Conservation (phyloP, 2,329 filamentous ascomycete species). For the Venturiaceae sp. region DNA sequence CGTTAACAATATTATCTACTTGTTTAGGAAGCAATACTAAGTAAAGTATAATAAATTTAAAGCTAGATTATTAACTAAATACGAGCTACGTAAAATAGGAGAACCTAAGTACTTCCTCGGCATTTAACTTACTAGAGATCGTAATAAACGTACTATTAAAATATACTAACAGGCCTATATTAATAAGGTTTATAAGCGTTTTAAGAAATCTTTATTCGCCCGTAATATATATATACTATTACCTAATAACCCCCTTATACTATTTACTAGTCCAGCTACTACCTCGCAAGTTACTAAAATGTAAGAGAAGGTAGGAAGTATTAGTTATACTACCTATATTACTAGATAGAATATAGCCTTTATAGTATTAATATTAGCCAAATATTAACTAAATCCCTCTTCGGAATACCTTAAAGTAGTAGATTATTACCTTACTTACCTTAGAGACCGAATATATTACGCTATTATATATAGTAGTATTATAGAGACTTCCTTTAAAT, state of each 20-base stretch:
- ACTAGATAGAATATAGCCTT: background rate
- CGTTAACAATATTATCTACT: background rate
- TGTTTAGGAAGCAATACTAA: background rate
- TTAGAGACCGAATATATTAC: background rate
- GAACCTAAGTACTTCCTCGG: background rate
- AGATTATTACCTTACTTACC: background rate
- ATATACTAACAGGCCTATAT: too few species aligned
- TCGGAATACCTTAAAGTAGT: background rate
- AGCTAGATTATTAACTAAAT: background rate
- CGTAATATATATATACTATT: too few species aligned
- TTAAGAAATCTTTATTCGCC: too few species aligned
- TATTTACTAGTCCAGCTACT: too few species aligned
- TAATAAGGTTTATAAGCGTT: too few species aligned
- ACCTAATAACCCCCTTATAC: too few species aligned
- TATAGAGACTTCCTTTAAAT: too few species aligned
- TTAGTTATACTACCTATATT: background rate
- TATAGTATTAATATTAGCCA: background rate
- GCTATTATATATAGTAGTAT: background rate
- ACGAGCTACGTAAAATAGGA: background rate
- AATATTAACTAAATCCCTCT: too few species aligned
- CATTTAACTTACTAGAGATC: too few species aligned
- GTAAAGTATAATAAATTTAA: background rate
- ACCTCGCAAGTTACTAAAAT: too few species aligned
- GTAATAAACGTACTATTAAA: too few species aligned
- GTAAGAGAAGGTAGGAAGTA: background rate